Evolutionary conservation across 176 grass and related monocot genomes (phyloP), one percentile per base, ranked within the genome.

Genomic region (Melocanna baccifera): DNA sequence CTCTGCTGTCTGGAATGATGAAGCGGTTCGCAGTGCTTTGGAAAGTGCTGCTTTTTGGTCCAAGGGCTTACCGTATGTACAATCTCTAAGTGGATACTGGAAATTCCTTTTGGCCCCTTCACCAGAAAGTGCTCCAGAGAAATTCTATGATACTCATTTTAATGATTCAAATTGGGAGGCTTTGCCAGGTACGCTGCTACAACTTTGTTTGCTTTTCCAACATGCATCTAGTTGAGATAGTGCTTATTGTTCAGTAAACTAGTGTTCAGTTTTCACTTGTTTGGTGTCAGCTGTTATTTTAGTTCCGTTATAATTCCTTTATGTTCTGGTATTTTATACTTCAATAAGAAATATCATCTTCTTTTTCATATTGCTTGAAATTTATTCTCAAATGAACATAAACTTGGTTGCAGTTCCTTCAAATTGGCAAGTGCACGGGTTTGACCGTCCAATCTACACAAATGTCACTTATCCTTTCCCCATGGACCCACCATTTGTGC

Each of bases 341-440:
- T 64, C 7, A 28, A 47, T 47, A 29, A 47, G 16, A 78, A 47
- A 26, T 26, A 47, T 46, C 29, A 26, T 71, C 14, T 79, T 82
- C 6, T 32, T 48, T 12, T 69, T 28, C 23, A 41, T 15, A 61
- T 48, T 0, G 43, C 23, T 69, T 40, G 63, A 40, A 69, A 9
- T 50, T 39, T 81, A 13, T 72, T 72, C 30, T 87, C 22, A 68
- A 14, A 48, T 57, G 66, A 75, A 73, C 14, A 3, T 36, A 19
- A 28, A 71, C 50, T 81, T 77, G 32, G 37, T 65, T 81, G 51
- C 93, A 98, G 91, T 98, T 87, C 96, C 96, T 30, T 98, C 96
- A 1, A 98, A 95, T 67, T 98, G 96, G 93, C 96, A 95, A 82
- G 95, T 93, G 93, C 96, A 98, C 68, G 93, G 93, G 50, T 98